These are phyloP conservation scores for Fusarium keratoplasticum DNA, from an alignment of 2,329 filamentous ascomycete species.

Conservation along the genomic window DNA sequence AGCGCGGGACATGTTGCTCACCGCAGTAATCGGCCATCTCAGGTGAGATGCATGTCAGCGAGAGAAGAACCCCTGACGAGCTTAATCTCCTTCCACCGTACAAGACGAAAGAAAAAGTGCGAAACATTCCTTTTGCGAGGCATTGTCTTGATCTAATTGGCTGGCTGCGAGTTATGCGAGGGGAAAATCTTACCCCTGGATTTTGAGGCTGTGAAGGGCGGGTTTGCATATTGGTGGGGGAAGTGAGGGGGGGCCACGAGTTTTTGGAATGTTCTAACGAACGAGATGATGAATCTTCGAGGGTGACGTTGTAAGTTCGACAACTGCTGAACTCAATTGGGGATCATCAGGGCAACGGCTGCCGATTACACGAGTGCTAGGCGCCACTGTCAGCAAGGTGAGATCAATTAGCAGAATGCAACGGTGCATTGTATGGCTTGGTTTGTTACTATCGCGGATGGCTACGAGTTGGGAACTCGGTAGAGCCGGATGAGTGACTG, in stretches of 20 bases:
- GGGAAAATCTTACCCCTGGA: conserved; percentile 26
- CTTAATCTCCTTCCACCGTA: conserved; percentile 19
- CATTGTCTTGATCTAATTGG: conserved; percentile 15
- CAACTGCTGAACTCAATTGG: background rate
- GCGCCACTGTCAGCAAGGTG: background rate
- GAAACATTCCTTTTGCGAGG: conserved; percentile 1
- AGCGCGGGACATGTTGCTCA: background rate
- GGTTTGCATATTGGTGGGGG: background rate
- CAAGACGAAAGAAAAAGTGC: background rate
- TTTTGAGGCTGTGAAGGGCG: conserved; percentile 24
- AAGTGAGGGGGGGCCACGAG: background rate
- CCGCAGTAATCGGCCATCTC: background rate
- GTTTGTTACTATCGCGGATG: background rate
- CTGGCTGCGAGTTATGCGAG: background rate
- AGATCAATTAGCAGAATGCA: background rate
- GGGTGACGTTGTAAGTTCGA: background rate
- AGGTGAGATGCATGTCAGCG: conserved; percentile 17
- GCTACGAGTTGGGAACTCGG: background rate
- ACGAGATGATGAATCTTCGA: background rate
- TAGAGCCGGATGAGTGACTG: background rate
- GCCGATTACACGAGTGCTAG: background rate
- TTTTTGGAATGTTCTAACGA: background rate
- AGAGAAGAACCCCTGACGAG: conserved; percentile 8
- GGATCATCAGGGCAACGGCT: background rate
- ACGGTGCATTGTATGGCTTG: background rate